phyloP scores from a whole-genome alignment of 202 grass and related monocot genomes.

The Setaria italica region DNA sequence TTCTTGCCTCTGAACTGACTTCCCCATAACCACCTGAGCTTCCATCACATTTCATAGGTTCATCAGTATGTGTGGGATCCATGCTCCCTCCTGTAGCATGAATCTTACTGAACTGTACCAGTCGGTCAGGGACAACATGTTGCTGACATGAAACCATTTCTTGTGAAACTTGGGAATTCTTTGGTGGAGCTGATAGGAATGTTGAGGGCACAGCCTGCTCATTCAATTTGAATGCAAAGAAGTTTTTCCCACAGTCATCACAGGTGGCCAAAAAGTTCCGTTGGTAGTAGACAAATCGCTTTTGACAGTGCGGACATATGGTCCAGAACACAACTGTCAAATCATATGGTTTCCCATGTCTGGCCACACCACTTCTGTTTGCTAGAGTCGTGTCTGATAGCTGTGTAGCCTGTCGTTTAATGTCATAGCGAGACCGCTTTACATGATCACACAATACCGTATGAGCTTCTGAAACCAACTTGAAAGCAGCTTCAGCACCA shows the following conservation, averaged over 20 bases:
- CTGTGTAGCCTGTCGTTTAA: slow-evolving; percentile 41
- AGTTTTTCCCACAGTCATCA: slow-evolving; percentile 62
- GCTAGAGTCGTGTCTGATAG: slow-evolving; percentile 26
- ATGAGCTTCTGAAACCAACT: slow-evolving; percentile 68
- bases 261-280: slow-evolving; percentile 55
- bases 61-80: neutral
- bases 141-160: slow-evolving; percentile 14
- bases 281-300: slow-evolving; percentile 59
- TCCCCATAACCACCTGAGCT: slow-evolving; percentile 15
- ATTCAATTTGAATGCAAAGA: slow-evolving; percentile 61
- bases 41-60: neutral
- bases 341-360: slow-evolving; percentile 40
- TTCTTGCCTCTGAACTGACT: slow-evolving; percentile 31
- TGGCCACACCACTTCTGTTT: neutral
- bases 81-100: slow-evolving; percentile 20
- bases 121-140: neutral
- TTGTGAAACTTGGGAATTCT: slow-evolving; percentile 28
- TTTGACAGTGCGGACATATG: slow-evolving; percentile 51
- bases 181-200: slow-evolving; percentile 8
- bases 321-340: slow-evolving; percentile 51
- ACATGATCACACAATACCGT: slow-evolving; percentile 43
- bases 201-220: slow-evolving; percentile 39
- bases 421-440: slow-evolving; percentile 51
- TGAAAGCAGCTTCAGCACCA: too few relatives aligned
- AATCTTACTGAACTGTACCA: slow-evolving; percentile 8